Evolutionary conservation across 1,139 yeast genomes (phyloP).

Genomic region (Pneumocystis oryctolagi): DNA sequence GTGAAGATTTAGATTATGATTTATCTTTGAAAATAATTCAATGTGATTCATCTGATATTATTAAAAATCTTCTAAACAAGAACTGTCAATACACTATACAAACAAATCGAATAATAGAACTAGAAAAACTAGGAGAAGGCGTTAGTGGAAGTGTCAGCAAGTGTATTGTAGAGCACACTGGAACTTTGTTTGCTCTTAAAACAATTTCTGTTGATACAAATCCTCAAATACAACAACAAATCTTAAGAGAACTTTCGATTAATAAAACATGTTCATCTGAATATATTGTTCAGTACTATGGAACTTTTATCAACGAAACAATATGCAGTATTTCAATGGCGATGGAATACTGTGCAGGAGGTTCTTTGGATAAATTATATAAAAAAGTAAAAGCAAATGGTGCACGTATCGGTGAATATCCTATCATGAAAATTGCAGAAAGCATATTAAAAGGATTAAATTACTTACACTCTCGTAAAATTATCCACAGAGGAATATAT

Average conservation of each 20-base stretch:
- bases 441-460: constrained; percentile 71
- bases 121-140: constrained; percentile 7
- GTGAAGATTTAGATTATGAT: no score
- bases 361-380: constrained; percentile 80
- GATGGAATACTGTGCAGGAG: constrained; percentile 95
- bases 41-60: not conserved
- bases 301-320: constrained; percentile 68
- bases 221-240: constrained; percentile 66
- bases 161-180: constrained; percentile 2
- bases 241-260: constrained; percentile 75
- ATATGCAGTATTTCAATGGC: constrained; percentile 73
- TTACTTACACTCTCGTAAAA: constrained; percentile 71
- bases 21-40: not conserved
- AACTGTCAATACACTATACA: not conserved
- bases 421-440: constrained; percentile 76
- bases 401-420: constrained; percentile 83
- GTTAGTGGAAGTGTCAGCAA: constrained; percentile 7
- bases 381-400: constrained; percentile 47
- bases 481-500: constrained; percentile 62
- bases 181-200: constrained; percentile 22
- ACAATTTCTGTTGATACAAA: constrained; percentile 67
- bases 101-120: not conserved
- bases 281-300: constrained; percentile 79
- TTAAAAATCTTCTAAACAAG: not conserved
- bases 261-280: constrained; percentile 70